A percentile compares a stretch with the other conserved stretches of the same genome.
Evolutionary conservation across 495 filamentous ascomycete genomes (phyloP).

Genomic region (Trichocladium uniseriatum): DNA sequence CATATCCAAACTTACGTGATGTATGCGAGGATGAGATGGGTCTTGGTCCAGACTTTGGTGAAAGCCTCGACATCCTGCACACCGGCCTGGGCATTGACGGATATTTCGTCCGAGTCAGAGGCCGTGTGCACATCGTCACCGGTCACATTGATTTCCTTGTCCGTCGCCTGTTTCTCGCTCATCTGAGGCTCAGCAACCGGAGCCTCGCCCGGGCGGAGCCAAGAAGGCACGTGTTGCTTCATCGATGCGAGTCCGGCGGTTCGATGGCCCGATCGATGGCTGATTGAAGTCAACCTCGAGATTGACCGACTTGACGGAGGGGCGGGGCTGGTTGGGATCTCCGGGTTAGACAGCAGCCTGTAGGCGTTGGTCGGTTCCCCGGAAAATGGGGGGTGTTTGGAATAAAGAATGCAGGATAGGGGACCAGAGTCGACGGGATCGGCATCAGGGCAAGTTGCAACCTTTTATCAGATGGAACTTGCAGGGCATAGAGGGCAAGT

Average conservation of each 20-base stretch:
- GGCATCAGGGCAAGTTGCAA: no score
- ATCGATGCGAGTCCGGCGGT: not conserved
- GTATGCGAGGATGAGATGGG: slow-evolving; percentile 17
- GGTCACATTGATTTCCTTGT: slow-evolving; percentile 16
- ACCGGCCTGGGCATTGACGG: slow-evolving; percentile 15
- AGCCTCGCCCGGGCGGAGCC: slow-evolving; percentile 7
- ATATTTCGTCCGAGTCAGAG: slow-evolving; percentile 13
- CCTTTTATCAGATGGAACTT: no score
- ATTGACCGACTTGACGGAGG: not conserved
- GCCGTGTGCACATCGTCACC: not conserved
- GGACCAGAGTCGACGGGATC: no score
- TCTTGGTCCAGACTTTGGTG: slow-evolving; percentile 21
- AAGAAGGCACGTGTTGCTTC: slow-evolving; percentile 1
- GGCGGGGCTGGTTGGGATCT: not conserved
- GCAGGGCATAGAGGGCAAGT: no score
- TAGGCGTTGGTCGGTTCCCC: no score
- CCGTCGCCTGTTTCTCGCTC: slow-evolving; percentile 6
- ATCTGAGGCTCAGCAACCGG: slow-evolving; percentile 15
- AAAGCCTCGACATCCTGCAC: slow-evolving; percentile 21
- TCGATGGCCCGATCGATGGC: not conserved
- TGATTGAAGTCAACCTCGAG: not conserved
- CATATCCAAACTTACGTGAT: slow-evolving; percentile 14
- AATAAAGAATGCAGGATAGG: no score
- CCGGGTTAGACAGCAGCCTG: no score
- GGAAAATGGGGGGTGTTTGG: no score